Evolutionary conservation across 1,284 basidiomycete genomes (phyloP).

Genomic region (Puccinia triticina): DNA sequence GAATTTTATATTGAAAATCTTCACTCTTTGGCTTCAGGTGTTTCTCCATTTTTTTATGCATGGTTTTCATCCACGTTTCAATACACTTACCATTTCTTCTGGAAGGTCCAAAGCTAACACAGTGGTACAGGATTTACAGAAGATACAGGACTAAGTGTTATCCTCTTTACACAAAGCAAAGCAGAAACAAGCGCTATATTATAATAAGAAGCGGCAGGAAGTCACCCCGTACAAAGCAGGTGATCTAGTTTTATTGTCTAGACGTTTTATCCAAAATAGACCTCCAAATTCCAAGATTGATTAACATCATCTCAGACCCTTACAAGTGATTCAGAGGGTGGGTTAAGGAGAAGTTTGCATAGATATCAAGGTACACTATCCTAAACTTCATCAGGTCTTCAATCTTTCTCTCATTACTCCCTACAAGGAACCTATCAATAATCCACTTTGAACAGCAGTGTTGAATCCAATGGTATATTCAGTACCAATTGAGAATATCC

Average conservation of each 20-base stretch:
- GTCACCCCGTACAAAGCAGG: not conserved
- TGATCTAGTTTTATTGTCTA: not conserved
- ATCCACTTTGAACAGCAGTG: too few species aligned
- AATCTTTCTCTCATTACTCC: too few species aligned
- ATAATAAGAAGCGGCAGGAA: too few species aligned
- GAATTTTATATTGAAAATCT: conserved; percentile 24
- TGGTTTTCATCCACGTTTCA: conserved; percentile 20
- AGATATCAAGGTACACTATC: not conserved
- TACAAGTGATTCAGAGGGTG: not conserved
- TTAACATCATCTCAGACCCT: conserved; percentile 16
- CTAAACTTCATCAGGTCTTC: conserved; percentile 29
- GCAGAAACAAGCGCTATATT: not conserved
- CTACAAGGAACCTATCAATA: too few species aligned
- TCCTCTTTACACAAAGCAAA: not conserved
- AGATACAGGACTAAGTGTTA: not conserved
- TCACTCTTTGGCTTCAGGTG: not conserved
- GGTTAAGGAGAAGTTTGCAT: not conserved
- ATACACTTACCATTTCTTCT: not conserved
- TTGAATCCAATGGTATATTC: too few species aligned
- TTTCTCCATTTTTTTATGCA: conserved; percentile 17
- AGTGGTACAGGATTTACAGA: not conserved
- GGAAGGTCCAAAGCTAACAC: not conserved
- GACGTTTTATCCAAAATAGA: not conserved
- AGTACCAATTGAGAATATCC: too few species aligned
- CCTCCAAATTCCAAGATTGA: conserved; percentile 1